Evolutionary conservation across 176 grass and related monocot species (phyloP), one percentile per base, ranked within the genome.

Genomic region (Themeda triandra): DNA sequence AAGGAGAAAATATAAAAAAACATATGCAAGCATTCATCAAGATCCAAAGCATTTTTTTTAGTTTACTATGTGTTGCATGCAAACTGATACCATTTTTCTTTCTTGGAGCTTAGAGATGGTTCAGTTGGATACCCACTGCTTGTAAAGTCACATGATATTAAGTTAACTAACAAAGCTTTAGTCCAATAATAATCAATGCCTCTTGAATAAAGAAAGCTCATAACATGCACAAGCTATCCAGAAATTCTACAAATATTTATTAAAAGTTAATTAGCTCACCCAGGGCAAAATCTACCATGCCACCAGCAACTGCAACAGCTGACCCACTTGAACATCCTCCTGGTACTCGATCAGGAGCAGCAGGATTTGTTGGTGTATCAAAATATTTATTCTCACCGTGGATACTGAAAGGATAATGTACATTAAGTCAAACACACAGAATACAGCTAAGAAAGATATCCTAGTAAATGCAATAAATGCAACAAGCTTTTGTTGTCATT

Each of bases 251-350:
- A 78, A 48, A 45, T 77, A 86, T 63, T 41, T 65, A 58, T 23
- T 46, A 29, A 80, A 69, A 29, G 21, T 63, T 13, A 60, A 60
- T 39, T 19, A 63, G 37, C 89, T 91, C 82, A 99, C 96, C 96
- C 74, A 99, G 90, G n/a, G 96, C 86, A 86, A 99, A 99, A 89
- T 99, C 93, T 81, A 94, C 97, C 66, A 96, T 87, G 25, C 91
- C 91, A 81, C 81, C 76, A 84, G 92, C 93, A 89, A 99, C 97
- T 73, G 97, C 91, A 33, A 96, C 93, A 80, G 97, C 91, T 29
- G 97, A 99, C 74, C 97, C 97, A 67, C 97, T 99, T 65, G 93
- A 99, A 63, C 93, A 99, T 66, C 97, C 97, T 25, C 97, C 97
- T 71, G 97, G 92, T 82, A 94, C 86, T 79, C 76, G 87, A 58